Conservation (phyloP, 768 basidiomycete species). For the Russula virescens region DNA sequence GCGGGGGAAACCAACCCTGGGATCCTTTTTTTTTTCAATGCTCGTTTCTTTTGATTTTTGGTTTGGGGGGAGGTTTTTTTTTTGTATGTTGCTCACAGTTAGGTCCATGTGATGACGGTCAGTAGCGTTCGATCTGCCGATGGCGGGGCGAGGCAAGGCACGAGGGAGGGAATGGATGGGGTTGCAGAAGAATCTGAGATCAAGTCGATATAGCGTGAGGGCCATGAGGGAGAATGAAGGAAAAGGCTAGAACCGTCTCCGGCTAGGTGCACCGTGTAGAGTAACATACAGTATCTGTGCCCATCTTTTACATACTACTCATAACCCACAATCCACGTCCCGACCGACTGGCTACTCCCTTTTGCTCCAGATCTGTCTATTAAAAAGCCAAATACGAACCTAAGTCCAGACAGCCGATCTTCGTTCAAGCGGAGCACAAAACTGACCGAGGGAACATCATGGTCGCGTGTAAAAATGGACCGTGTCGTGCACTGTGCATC, state of each 20-base stretch:
- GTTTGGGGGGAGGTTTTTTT: no score
- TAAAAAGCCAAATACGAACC: neutral
- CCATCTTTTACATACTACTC: neutral
- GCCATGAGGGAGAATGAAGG: no score
- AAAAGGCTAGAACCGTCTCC: neutral
- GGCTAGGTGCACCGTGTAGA: no score
- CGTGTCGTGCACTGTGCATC: no score
- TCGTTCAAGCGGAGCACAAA: conserved; percentile 11
- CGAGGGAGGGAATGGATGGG: no score
- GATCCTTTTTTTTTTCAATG: no score
- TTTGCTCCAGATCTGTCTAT: neutral
- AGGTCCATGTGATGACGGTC: neutral
- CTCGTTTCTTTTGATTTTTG: no score
- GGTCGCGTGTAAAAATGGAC: no score
- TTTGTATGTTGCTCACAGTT: neutral
- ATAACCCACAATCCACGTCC: neutral
- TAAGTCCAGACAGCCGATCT: neutral
- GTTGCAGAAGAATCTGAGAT: conserved; percentile 11
- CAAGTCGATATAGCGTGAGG: neutral
- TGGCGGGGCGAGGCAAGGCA: neutral
- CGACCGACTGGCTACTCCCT: conserved; percentile 5
- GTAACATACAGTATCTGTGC: no score
- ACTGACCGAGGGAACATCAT: no score
- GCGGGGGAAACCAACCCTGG: no score
- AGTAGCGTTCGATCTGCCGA: neutral